Conservation (phyloP, 768 basidiomycete genomes). For the Tephrocybe rancida region DNA sequence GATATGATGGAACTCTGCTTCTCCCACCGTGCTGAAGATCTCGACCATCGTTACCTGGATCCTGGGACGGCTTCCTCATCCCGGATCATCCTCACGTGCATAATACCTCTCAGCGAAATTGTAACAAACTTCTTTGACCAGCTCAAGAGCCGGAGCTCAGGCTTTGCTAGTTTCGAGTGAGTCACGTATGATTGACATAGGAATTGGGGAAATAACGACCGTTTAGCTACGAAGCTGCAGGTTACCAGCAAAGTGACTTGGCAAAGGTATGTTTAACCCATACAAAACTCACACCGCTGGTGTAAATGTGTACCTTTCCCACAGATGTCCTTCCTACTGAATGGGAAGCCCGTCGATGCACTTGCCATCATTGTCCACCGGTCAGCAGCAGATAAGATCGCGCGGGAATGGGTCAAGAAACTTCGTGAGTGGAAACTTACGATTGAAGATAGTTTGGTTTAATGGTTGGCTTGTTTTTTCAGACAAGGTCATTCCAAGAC, state of each 20-base stretch:
- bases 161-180: slow-evolving; percentile 91
- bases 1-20: slow-evolving; percentile 96
- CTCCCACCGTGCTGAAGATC: slow-evolving; percentile 77
- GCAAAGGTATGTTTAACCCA: slow-evolving; percentile 63
- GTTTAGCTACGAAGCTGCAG: slow-evolving; percentile 91
- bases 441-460: too few relatives aligned
- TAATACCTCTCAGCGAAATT: slow-evolving; percentile 88
- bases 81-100: slow-evolving; percentile 81
- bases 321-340: slow-evolving; percentile 90
- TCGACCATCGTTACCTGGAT: slow-evolving; percentile 87
- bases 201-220: slow-evolving; percentile 3
- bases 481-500: slow-evolving; percentile 93
- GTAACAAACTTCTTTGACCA: slow-evolving; percentile 96
- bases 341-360: slow-evolving; percentile 89
- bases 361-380: slow-evolving; percentile 90
- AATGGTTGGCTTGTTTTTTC: not conserved
- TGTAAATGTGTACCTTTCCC: not conserved
- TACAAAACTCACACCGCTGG: not conserved
- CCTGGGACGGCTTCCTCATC: slow-evolving; percentile 49
- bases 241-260: slow-evolving; percentile 80
- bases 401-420: slow-evolving; percentile 87
- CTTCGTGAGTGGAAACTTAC: slow-evolving; percentile 73
- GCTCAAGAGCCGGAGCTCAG: slow-evolving; percentile 90
- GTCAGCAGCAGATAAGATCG: slow-evolving; percentile 74
- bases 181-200: slow-evolving; percentile 20